These are phyloP conservation scores for Lactarius psammicola DNA, from an alignment of 768 basidiomycete genomes.

Conservation along the genomic window DNA sequence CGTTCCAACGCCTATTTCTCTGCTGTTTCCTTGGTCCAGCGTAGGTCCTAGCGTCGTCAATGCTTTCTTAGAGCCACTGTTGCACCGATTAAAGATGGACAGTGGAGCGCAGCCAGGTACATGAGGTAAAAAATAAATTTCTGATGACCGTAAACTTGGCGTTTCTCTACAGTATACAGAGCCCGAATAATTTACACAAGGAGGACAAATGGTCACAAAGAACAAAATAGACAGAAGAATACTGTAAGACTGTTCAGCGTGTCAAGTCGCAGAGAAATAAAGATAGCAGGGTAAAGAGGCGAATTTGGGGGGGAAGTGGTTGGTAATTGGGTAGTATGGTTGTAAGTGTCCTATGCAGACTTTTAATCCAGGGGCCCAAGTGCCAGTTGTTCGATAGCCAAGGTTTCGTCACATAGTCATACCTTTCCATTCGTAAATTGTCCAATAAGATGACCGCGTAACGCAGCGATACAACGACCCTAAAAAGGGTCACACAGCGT, in stretches of 20 bases:
- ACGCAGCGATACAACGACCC: constrained; percentile 2
- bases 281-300: constrained; percentile 1
- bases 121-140: background rate
- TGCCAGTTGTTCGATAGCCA: background rate
- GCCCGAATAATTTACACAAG: constrained; percentile 3
- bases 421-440: background rate
- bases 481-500: background rate
- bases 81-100: too few species aligned
- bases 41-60: background rate
- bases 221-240: background rate
- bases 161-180: constrained; percentile 1
- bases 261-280: constrained; percentile 6
- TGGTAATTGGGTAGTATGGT: background rate
- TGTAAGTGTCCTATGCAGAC: background rate
- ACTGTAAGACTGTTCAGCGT: constrained; percentile 4
- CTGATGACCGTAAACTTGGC: background rate
- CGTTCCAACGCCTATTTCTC: background rate
- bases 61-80: background rate
- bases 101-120: background rate
- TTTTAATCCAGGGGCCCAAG: background rate
- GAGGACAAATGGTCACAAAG: background rate
- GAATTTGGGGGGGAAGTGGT: background rate
- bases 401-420: background rate
- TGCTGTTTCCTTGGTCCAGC: background rate
- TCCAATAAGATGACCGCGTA: background rate